Conservation (phyloP, 352 stramenopile genomes). For the Thalassiosira livingstoniorum region DNA sequence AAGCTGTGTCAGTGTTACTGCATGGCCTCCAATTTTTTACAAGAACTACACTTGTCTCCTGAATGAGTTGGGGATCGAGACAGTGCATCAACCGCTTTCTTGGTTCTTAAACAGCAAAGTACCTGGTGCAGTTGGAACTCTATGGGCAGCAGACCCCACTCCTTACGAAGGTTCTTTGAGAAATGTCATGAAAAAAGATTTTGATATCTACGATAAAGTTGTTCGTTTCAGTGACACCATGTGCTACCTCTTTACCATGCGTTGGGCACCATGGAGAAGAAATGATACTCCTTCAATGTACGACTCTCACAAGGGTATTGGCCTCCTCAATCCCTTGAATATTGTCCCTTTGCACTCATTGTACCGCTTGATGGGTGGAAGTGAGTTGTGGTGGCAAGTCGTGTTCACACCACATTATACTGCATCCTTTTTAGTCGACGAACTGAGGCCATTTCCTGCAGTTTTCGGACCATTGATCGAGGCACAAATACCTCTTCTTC, state of each 20-base stretch:
- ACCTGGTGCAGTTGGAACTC: constrained; percentile 60
- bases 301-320: constrained; percentile 64
- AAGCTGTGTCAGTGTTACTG: constrained; percentile 69
- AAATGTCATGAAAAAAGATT: constrained; percentile 63
- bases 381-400: constrained; percentile 72
- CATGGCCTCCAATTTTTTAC: constrained; percentile 74
- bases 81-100: constrained; percentile 60
- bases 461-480: constrained; percentile 73
- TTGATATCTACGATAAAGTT: constrained; percentile 60
- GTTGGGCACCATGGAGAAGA: constrained; percentile 67
- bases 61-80: constrained; percentile 64
- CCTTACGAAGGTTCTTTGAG: constrained; percentile 60
- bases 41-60: constrained; percentile 79
- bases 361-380: constrained; percentile 58
- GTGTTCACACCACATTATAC: constrained; percentile 79
- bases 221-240: constrained; percentile 54
- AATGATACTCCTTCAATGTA: constrained; percentile 69
- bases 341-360: constrained; percentile 68
- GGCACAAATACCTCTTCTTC: constrained; percentile 65
- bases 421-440: constrained; percentile 73
- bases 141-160: constrained; percentile 67
- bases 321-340: constrained; percentile 74
- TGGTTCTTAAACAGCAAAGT: constrained; percentile 74
- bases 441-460: constrained; percentile 68
- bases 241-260: constrained; percentile 65